Evolutionary conservation across 768 basidiomycete genomes (phyloP).

Genomic region (Pleurotus platypus): DNA sequence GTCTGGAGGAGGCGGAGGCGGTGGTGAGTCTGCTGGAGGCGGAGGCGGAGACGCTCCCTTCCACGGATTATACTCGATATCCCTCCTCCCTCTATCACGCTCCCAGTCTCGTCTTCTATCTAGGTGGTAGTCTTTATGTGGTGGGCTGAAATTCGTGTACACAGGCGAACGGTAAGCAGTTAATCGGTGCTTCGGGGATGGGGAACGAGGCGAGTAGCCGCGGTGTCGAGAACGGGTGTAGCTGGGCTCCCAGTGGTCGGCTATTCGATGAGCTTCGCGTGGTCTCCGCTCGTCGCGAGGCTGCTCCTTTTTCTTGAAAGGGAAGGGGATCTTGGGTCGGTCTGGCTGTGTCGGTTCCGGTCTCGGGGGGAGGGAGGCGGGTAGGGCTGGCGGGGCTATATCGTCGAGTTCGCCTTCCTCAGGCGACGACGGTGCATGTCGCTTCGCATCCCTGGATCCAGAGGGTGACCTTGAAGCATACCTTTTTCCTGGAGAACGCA

Average conservation of each 20-base stretch:
- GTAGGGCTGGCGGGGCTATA: conserved; percentile 16
- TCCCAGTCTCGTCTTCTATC: conserved; percentile 32
- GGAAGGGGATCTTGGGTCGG: conserved; percentile 62
- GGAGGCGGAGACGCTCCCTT: conserved; percentile 14
- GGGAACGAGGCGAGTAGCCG: conserved; percentile 21
- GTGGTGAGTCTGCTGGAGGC: conserved; percentile 22
- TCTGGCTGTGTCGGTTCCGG: conserved; percentile 14
- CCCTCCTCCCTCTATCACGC: conserved; percentile 14
- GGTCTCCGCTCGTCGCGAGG: neutral
- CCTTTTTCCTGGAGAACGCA: conserved; percentile 42
- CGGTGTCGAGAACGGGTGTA: conserved; percentile 24
- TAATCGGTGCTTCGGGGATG: conserved; percentile 35
- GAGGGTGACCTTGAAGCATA: conserved; percentile 51
- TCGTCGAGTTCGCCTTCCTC: conserved; percentile 86
- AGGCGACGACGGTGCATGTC: conserved; percentile 60
- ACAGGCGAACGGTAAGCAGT: conserved; percentile 33
- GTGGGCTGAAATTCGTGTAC: conserved; percentile 32
- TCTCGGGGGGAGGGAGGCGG: conserved; percentile 13
- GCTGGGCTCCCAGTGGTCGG: conserved; percentile 38
- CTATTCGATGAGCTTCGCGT: conserved; percentile 19
- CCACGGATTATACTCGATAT: neutral
- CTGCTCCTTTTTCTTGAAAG: conserved; percentile 58
- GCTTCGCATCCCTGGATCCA: conserved; percentile 48
- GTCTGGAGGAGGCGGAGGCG: conserved; percentile 34
- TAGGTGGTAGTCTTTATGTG: conserved; percentile 27